Conservation (phyloP, 1,139 yeast genomes). For the Yamadazyma triangularis region DNA sequence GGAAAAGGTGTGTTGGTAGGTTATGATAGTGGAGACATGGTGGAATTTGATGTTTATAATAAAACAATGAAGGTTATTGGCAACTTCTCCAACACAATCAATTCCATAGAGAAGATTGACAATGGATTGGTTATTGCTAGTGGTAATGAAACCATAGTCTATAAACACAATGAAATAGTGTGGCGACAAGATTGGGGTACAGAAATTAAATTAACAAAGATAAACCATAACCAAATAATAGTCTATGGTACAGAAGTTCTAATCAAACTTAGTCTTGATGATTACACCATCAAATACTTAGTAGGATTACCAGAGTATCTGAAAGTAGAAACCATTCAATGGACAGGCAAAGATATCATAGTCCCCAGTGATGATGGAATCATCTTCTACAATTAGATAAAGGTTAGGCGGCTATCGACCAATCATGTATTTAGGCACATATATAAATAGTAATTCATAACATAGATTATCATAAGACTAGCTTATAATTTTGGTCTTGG, state of each 20-base stretch:
- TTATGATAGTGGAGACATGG: slow-evolving; percentile 42
- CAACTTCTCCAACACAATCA: slow-evolving; percentile 8
- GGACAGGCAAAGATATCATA: slow-evolving; percentile 5
- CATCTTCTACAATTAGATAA: slow-evolving; percentile 2
- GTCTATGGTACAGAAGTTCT: slow-evolving; percentile 19
- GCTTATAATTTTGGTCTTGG: slow-evolving; percentile 47
- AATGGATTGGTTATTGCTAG: slow-evolving; percentile 20
- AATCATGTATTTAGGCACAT: not conserved
- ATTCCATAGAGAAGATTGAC: slow-evolving; percentile 11
- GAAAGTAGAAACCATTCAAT: slow-evolving; percentile 11
- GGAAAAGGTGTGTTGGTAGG: slow-evolving; percentile 35
- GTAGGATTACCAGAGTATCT: slow-evolving; percentile 22
- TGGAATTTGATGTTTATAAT: slow-evolving; percentile 16
- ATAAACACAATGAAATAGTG: slow-evolving; percentile 2
- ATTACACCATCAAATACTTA: slow-evolving; percentile 13
- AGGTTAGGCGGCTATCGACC: too few species aligned
- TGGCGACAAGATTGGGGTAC: slow-evolving; percentile 9
- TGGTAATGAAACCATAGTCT: slow-evolving; percentile 16
- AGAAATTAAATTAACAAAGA: slow-evolving; percentile 1
- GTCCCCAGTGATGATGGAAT: slow-evolving; percentile 13
- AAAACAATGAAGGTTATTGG: slow-evolving; percentile 13
- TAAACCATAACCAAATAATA: too few species aligned
- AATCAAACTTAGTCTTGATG: slow-evolving; percentile 11
- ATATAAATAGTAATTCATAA: not conserved
- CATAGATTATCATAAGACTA: not conserved